phyloP scores from a whole-genome alignment of 495 filamentous ascomycete species.

The Neurospora sp. region DNA sequence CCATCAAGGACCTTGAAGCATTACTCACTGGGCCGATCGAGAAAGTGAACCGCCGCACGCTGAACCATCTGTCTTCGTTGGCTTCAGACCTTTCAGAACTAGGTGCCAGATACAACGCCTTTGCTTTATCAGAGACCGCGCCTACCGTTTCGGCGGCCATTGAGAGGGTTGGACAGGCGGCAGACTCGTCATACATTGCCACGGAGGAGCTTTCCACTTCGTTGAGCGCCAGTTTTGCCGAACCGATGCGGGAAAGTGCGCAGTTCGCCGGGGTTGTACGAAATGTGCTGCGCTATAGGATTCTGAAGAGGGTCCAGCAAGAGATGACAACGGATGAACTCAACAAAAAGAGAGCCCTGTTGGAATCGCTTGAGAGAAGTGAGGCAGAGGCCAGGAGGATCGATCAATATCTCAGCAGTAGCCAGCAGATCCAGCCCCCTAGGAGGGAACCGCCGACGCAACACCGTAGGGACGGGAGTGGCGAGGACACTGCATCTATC shows the following conservation, averaged over 20 bases:
- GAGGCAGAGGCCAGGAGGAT: slow-evolving; percentile 87
- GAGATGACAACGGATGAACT: slow-evolving; percentile 94
- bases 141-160: slow-evolving; percentile 84
- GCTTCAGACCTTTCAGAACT: slow-evolving; percentile 87
- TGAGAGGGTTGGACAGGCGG: slow-evolving; percentile 87
- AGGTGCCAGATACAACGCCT: slow-evolving; percentile 91
- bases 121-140: slow-evolving; percentile 84
- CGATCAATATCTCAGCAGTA: slow-evolving; percentile 74
- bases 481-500: slow-evolving; percentile 68
- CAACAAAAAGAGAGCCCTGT: slow-evolving; percentile 62
- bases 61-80: slow-evolving; percentile 70
- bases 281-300: slow-evolving; percentile 73
- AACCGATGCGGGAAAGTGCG: slow-evolving; percentile 93
- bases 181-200: slow-evolving; percentile 91
- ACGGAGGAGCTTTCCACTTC: slow-evolving; percentile 81
- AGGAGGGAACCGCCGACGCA: slow-evolving; percentile 39
- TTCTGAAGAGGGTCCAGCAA: slow-evolving; percentile 89
- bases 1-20: slow-evolving; percentile 77
- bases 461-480: slow-evolving; percentile 33
- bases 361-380: slow-evolving; percentile 78
- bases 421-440: slow-evolving; percentile 48
- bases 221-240: slow-evolving; percentile 81
- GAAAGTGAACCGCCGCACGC: slow-evolving; percentile 82
- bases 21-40: slow-evolving; percentile 87
- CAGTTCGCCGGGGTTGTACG: slow-evolving; percentile 95